Conservation (phyloP, 768 basidiomycete genomes). For the Tremella yokohamensis region DNA sequence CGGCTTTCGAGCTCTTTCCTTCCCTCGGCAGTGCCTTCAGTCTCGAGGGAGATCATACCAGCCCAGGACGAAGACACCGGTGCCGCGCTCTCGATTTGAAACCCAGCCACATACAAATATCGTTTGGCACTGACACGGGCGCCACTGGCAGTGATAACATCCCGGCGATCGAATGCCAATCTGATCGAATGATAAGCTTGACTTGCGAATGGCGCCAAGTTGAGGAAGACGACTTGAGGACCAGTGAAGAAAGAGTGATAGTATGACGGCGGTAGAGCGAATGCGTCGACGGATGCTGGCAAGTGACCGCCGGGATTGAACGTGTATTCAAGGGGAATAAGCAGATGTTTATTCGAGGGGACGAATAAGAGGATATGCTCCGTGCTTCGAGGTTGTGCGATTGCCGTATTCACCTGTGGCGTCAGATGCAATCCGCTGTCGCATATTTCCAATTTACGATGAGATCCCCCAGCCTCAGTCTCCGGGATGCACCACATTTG, state of each 20-base stretch:
- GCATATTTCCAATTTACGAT: slow-evolving; percentile 27
- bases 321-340: slow-evolving; percentile 46
- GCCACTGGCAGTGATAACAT: slow-evolving; percentile 46
- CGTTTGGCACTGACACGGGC: slow-evolving; percentile 48
- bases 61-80: slow-evolving; percentile 38
- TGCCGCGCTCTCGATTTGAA: slow-evolving; percentile 29
- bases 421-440: not conserved
- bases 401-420: slow-evolving; percentile 44
- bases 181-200: slow-evolving; percentile 35
- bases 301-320: slow-evolving; percentile 38
- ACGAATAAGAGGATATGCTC: slow-evolving; percentile 46
- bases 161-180: slow-evolving; percentile 47
- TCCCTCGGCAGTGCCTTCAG: slow-evolving; percentile 51
- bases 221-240: slow-evolving; percentile 46
- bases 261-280: slow-evolving; percentile 48
- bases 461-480: slow-evolving; percentile 42
- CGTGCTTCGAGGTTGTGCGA: slow-evolving; percentile 31
- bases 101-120: slow-evolving; percentile 51
- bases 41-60: slow-evolving; percentile 50
- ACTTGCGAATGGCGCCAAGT: slow-evolving; percentile 43
- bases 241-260: slow-evolving; percentile 46
- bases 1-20: slow-evolving; percentile 41
- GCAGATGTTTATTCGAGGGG: slow-evolving; percentile 41
- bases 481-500: slow-evolving; percentile 45
- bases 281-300: slow-evolving; percentile 46